These are phyloP conservation scores for Trypanosoma cruzi DNA, from an alignment of 208 protist species.

Conservation along the genomic window DNA sequence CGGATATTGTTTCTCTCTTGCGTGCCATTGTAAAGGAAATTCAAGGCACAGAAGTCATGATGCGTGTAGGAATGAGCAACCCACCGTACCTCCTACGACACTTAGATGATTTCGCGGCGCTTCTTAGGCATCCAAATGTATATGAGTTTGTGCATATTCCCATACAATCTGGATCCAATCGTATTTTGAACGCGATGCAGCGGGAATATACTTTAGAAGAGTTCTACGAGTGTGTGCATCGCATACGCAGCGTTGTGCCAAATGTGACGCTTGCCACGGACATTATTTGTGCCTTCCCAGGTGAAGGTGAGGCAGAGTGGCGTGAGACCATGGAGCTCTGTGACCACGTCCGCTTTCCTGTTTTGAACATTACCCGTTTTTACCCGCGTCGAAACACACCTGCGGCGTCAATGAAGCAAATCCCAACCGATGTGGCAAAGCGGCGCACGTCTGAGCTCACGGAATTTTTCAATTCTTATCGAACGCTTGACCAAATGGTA, in stretches of 20 bases:
- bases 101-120: slow-evolving; percentile 45
- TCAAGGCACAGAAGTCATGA: slow-evolving; percentile 64
- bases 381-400: slow-evolving; percentile 88
- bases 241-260: slow-evolving; percentile 45
- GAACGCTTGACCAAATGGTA: slow-evolving; percentile 32
- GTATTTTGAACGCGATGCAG: slow-evolving; percentile 78
- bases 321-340: slow-evolving; percentile 60
- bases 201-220: slow-evolving; percentile 73
- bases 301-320: slow-evolving; percentile 74
- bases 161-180: slow-evolving; percentile 76
- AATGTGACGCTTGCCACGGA: slow-evolving; percentile 67
- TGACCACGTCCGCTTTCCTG: slow-evolving; percentile 35
- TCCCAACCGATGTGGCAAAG: slow-evolving; percentile 43
- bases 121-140: slow-evolving; percentile 67
- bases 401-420: slow-evolving; percentile 64
- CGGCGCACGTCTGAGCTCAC: slow-evolving; percentile 40
- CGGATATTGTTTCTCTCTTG: slow-evolving; percentile 53
- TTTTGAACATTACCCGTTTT: slow-evolving; percentile 91
- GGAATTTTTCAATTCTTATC: slow-evolving; percentile 56
- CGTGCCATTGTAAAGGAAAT: slow-evolving; percentile 36
- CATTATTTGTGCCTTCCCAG: slow-evolving; percentile 87
- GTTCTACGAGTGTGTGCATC: slow-evolving; percentile 45
- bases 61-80: slow-evolving; percentile 88
- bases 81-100: slow-evolving; percentile 83
- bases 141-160: slow-evolving; percentile 88